Base-by-base conservation (phyloP, 2,329 filamentous ascomycete species). In the Neonectria neomacrospora region DNA sequence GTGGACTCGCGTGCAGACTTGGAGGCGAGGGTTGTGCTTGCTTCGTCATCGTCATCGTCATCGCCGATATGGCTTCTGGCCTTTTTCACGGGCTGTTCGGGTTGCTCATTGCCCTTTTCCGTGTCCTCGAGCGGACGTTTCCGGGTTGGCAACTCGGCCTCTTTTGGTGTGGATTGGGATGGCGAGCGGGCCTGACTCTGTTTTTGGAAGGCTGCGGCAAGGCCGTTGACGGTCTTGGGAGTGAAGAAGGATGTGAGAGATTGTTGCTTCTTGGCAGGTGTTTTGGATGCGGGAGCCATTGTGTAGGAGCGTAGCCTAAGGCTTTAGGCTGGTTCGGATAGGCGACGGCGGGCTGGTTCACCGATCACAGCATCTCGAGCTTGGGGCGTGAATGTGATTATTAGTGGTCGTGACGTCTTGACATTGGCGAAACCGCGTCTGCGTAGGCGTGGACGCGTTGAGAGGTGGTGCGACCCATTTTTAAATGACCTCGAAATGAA, bases 221-320 rank as follows among this genome's bases (percentile, higher is more conserved):
- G 71, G 61, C 80, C 81, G 75, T 85, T 85, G 73, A 80, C 76
- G 12, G 86, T 80, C 67, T 86, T 90, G 14, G 88, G 88, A 1
- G 88, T 86, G 76, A 97, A 97, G 80, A 97, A 97, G 74, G 89
- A 94, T 3, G 93, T 96, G 65, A 97, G 90, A 1, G 93, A 92
- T 69, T 90, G 87, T 75, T 97, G 93, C 72, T 90, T 92, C 78
- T 91, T 91, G 58, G 77, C 80, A 28, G 79, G 70, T 0, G 80
- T 68, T 54, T 82, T 82, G 1, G 82, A 61, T 42, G 70, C 57
- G 10, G 78, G 77, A 20, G 78, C 71, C 78, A 80, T 80, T 14
- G 18, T 68, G 58, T n/a, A 51, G 26, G 39, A 32, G 20, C 20
- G 39, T 14, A 22, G n/a, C 28, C 47, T 41, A 18, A 28, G 23